Conservation (phyloP, 2,329 filamentous ascomycete species). For the Fusarium cyanostomum region DNA sequence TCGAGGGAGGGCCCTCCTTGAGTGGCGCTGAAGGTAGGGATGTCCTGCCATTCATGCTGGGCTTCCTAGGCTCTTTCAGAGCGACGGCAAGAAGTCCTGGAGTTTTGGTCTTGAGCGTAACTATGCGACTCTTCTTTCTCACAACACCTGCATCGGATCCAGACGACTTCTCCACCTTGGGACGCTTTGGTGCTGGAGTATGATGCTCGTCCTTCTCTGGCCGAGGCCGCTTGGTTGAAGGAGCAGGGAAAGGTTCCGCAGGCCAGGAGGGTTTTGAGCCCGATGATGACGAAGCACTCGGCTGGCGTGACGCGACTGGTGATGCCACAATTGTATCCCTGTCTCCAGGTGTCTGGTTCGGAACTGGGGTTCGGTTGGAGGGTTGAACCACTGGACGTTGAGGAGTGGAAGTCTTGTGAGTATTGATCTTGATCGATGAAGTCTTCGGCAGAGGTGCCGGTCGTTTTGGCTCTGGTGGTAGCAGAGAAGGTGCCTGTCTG, state of each 20-base stretch:
- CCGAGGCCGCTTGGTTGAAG: conserved; percentile 49
- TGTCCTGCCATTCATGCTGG: conserved; percentile 40
- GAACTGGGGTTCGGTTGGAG: conserved; percentile 13
- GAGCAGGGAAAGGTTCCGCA: conserved; percentile 29
- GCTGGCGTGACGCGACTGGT: conserved; percentile 35
- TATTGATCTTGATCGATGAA: conserved; percentile 54
- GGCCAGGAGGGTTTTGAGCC: conserved; percentile 32
- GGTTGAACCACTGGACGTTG: conserved; percentile 24
- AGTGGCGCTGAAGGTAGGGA: conserved; percentile 47
- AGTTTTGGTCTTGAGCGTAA: conserved; percentile 50
- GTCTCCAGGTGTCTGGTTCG: conserved; percentile 24
- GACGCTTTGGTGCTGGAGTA: conserved; percentile 51
- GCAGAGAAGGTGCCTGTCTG: conserved; percentile 29
- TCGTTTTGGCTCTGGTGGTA: conserved; percentile 42
- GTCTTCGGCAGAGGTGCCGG: conserved; percentile 43
- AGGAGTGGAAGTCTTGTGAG: conserved; percentile 42
- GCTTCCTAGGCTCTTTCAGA: conserved; percentile 43
- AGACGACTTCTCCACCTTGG: conserved; percentile 49
- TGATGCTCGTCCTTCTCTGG: conserved; percentile 50
- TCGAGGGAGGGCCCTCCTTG: conserved; percentile 39
- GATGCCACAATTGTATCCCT: conserved; percentile 44
- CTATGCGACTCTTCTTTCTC: conserved; percentile 48
- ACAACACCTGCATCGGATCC: conserved; percentile 32
- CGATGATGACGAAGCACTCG: conserved; percentile 35
- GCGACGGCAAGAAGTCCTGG: conserved; percentile 49